A percentile compares a stretch with the other conserved stretches of the same genome.
Conservation (phyloP, 208 protist species). For the Acanthamoeba castellanii region DNA sequence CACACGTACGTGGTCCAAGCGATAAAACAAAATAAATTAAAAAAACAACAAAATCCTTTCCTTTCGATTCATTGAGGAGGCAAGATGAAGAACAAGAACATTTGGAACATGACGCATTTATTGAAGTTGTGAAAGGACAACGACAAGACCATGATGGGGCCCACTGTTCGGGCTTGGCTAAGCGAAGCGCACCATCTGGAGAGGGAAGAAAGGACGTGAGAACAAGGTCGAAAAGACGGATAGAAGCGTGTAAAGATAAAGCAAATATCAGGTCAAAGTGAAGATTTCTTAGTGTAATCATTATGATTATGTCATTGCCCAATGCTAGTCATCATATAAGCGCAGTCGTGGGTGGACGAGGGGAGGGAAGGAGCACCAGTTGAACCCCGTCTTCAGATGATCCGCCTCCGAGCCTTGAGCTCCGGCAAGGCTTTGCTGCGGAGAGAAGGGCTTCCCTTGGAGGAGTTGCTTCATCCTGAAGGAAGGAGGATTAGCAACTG, state of each 20-base stretch:
- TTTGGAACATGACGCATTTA: too few species aligned
- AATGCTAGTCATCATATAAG: slow-evolving; percentile 8
- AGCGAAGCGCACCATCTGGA: background rate
- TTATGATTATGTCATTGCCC: slow-evolving; percentile 5
- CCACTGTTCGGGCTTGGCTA: too few species aligned
- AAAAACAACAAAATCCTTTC: too few species aligned
- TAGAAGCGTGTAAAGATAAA: background rate
- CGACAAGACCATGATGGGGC: too few species aligned
- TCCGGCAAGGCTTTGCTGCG: background rate
- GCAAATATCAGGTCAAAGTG: background rate
- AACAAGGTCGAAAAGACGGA: background rate
- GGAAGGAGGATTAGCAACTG: too few species aligned
- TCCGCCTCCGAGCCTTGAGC: too few species aligned
- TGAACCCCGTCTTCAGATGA: background rate
- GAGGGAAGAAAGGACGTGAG: background rate
- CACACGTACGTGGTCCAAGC: too few species aligned
- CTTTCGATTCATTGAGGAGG: too few species aligned
- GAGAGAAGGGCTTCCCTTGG: background rate
- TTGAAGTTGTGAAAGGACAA: too few species aligned
- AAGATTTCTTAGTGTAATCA: background rate
- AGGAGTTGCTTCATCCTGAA: background rate
- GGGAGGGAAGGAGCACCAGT: background rate
- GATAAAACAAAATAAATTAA: too few species aligned
- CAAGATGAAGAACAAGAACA: too few species aligned
- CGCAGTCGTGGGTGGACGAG: background rate